Base-by-base conservation (phyloP, 1,139 yeast species). In the Candida labiduridarum region DNA sequence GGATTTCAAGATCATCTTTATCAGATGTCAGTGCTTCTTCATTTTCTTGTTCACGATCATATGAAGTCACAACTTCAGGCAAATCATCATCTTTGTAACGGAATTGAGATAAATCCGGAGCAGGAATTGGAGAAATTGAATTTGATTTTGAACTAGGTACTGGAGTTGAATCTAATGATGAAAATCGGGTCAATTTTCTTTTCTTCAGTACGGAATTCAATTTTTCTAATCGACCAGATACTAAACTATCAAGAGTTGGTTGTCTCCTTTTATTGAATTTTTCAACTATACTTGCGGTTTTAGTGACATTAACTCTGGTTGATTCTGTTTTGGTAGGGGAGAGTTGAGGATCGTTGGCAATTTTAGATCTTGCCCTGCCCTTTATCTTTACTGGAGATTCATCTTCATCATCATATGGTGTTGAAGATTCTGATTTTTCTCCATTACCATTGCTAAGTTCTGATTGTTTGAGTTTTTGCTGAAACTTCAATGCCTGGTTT, bases 301-400 rank as follows among this genome's bases (percentile, higher is more conserved):
- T 83, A 57, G 75, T 81, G 42, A 83, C 65, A 30, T 78, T 76
- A n/a, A 85, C 87, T 60, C 84, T 85, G 3, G 89, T 82, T 1
- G 83, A 76, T 43, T 48, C 58, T 3, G 59, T 52, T 31, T 59
- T 58, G 2, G 51, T 48, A 4, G 68, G 68, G 2, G 68, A 59
- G 29, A 43, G 35, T 10, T 47, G 56, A 48, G 56, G 29, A 12
- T 47, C 56, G 49, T 57, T 35, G 11, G 15, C 16, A n/a, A 53
- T 42, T 49, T 69, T 69, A 9, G 62, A 54, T 31, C 72, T 62
- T 1, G 72, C 72, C 51, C 66, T 69, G 6, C 72, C 74, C 52
- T 69, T 62, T 11, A 25, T 35, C 46, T 71, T 72, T 4, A 71
- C 62, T 6, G 79, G 78, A 10, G 75, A 67, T 9, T 61, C 65